Evolutionary conservation across 106 monocot species (phyloP).

Genomic region (Narthecium ossifragum): DNA sequence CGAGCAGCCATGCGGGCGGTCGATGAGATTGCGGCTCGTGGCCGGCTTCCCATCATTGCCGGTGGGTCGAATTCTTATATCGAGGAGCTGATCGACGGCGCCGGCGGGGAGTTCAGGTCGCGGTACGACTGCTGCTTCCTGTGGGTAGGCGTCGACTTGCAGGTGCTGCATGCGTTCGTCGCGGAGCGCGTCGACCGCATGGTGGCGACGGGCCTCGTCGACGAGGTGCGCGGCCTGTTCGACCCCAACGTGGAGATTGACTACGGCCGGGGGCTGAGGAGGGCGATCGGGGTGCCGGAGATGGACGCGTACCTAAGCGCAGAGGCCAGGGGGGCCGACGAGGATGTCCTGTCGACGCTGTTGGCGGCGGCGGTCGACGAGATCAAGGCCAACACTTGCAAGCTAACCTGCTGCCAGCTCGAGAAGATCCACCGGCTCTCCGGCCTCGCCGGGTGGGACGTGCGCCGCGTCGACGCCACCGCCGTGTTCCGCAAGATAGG

Average conservation of each 20-base stretch:
- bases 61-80: conserved; percentile 47
- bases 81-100: conserved; percentile 16
- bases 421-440: conserved; percentile 47
- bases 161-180: conserved; percentile 22
- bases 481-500: too few relatives aligned
- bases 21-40: conserved; percentile 2
- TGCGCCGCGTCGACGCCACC: conserved; percentile 59
- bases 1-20: conserved; percentile 3
- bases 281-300: conserved; percentile 50
- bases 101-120: not conserved
- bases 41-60: conserved; percentile 19
- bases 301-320: conserved; percentile 36
- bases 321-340: conserved; percentile 10
- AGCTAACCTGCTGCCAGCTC: conserved; percentile 40
- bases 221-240: conserved; percentile 37
- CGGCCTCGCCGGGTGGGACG: conserved; percentile 30
- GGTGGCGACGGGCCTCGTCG: conserved; percentile 36
- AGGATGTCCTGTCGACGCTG: conserved; percentile 5
- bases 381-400: conserved; percentile 59
- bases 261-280: conserved; percentile 26
- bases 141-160: conserved; percentile 34
- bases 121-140: conserved; percentile 32
- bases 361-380: conserved; percentile 36
- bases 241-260: conserved; percentile 10
- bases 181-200: conserved; percentile 33